Base-by-base conservation (phyloP, 2,329 filamentous ascomycete genomes). In the Stagonosporopsis rhizophila region DNA sequence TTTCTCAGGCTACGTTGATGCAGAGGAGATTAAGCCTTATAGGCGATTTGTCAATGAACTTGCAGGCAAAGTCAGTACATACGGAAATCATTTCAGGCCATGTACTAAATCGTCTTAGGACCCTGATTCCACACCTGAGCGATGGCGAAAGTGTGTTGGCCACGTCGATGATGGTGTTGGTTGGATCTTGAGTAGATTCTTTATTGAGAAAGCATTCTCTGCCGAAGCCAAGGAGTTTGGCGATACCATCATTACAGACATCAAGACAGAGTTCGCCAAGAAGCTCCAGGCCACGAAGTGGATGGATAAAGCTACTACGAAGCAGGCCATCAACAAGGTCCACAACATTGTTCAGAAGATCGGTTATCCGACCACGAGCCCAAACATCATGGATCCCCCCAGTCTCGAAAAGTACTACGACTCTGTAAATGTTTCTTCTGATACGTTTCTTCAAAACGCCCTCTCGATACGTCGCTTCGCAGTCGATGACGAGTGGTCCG, bases 111-210 rank as follows among this genome's bases (percentile, higher is more conserved):
- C 6, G n/a, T 8, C 28, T 1, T 19, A 70, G 77, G 85, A 88
- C 51, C 82, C 86, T 0, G 81, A 88, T 47, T 84, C 86, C 2
- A 81, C 80, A 19, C 77, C 85, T 14, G 88, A 90, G 65, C 81
- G 87, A 44, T 90, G 87, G 87, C 81, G 87, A 64, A 86, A 80
- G 6, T 91, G 88, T 63, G 81, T 90, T 25, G 70, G 70, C 7
- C 79, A 82, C 30, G 80, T 88, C 5, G 86, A 89, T 60, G 71
- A 74, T 20, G 82, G 83, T 5, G 71, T 91, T 20, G 83, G 83
- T 2, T 91, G 88, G 87, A 87, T 89, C 44, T 76, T 90, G 15
- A 88, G 87, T 67, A 84, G 87, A 20, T 90, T 91, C 76, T 92
- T 87, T 60, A 81, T 91, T 2, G 83, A 90, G 59, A 85, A 85